phyloP scores from a whole-genome alignment of 228 moss, liverwort and hornwort genomes.

The Sphagnum fallax region DNA sequence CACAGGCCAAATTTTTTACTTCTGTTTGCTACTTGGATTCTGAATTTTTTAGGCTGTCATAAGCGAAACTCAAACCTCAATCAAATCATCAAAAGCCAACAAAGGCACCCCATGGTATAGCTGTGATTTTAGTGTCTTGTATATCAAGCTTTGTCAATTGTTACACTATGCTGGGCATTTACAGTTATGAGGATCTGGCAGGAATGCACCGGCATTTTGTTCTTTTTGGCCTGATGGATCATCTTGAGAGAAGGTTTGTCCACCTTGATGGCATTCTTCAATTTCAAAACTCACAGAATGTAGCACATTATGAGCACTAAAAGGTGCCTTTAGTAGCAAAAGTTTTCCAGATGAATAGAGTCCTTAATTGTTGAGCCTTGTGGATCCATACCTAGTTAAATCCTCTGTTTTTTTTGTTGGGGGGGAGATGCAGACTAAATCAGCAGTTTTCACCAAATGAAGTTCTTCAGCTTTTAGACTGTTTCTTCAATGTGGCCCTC shows the following conservation, averaged over 20 bases:
- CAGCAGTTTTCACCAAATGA: constrained; percentile 71
- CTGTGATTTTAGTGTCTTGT: no score
- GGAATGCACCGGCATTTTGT: constrained; percentile 91
- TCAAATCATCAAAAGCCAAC: no score
- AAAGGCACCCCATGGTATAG: no score
- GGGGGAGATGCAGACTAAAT: constrained; percentile 46
- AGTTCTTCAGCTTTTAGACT: constrained; percentile 76
- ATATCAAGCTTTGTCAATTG: no score
- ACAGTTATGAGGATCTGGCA: constrained; percentile 16
- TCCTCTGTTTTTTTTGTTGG: not conserved
- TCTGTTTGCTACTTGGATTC: not conserved
- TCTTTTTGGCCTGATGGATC: constrained; percentile 85
- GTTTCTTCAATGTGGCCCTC: constrained; percentile 74
- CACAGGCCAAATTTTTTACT: not conserved
- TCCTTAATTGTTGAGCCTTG: not conserved
- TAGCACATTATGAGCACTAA: no score
- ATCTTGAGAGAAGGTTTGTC: constrained; percentile 72
- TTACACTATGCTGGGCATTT: no score
- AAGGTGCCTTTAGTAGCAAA: no score
- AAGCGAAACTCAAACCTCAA: no score
- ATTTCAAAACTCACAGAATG: no score
- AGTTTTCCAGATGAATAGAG: no score
- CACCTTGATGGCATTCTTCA: no score
- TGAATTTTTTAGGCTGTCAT: no score
- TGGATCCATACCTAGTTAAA: not conserved